Evolutionary conservation across 805 yeast genomes (phyloP), one percentile per base, ranked within the genome.

Genomic region (Schwanniomyces polymorphus): DNA sequence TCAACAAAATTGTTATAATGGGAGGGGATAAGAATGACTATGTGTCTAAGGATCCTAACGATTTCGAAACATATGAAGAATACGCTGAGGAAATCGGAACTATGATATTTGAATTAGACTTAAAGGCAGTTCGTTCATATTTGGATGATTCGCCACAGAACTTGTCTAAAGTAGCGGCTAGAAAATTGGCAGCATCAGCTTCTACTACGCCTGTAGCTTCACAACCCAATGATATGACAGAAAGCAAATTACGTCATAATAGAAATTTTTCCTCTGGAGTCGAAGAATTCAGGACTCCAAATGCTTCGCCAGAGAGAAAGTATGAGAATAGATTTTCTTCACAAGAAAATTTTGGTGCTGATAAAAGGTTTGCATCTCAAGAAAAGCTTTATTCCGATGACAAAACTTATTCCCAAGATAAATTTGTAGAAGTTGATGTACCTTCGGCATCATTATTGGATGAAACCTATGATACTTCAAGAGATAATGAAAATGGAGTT

Each of bases 11-110:
- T 29, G 61, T 91, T 10, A 80, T 92, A 12, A 85, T 95, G 88
- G 99, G 99, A 38, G 98, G 99, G 48, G 96, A 90, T 65, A 79
- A 83, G 54, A 79, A 81, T 52, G 92, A 88, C 60, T 84, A 80
- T 57, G 83, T 85, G 39, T 61, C 70, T 25, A 74, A 74, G 23
- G 76, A 74, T 48, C 71, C 67, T 6, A 72, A 55, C 34, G 74
- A 81, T 59, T 70, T 79, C 47, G 81, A 80, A 45, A 80, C 83
- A 12, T 75, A 80, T 42, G 80, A 72, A 46, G 70, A 67, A 8
- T 80, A 72, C 52, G 81, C 80, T 45, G 75, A 60, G 27, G 69
- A 64, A 39, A 48, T 59, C 25, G 88, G 86, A 43, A 82, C 83
- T 34, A 75, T 79, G 67, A 74, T 87, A 16, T 86, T 78, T 56